These are phyloP conservation scores for Alternaria rosae DNA, from an alignment of 2,329 filamentous ascomycete species.

Conservation along the genomic window DNA sequence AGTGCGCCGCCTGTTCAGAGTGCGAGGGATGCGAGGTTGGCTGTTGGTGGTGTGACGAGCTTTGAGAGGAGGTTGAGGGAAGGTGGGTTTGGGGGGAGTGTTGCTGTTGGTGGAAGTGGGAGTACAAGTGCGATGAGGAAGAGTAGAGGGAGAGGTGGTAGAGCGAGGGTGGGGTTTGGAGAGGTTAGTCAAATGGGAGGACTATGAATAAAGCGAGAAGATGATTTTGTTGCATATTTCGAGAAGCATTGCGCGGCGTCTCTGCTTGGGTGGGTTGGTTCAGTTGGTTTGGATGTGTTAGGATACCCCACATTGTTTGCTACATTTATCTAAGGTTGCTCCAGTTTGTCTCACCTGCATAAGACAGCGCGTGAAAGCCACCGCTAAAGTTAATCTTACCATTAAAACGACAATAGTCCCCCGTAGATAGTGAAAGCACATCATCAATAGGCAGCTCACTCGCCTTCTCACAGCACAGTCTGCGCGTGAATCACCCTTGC, in stretches of 20 bases:
- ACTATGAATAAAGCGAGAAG: background rate
- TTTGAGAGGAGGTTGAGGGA: constrained; percentile 43
- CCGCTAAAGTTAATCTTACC: too few relatives aligned
- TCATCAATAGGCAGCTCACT: background rate
- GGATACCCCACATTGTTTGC: constrained; percentile 8
- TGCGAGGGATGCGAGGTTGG: background rate
- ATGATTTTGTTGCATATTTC: background rate
- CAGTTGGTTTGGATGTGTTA: constrained; percentile 1
- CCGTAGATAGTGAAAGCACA: background rate
- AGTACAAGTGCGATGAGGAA: background rate
- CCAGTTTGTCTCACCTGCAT: background rate
- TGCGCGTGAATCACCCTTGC: background rate
- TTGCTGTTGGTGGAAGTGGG: constrained; percentile 8
- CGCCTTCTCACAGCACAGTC: background rate
- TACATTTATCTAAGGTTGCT: background rate
- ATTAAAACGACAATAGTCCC: too few relatives aligned
- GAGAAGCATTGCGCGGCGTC: background rate
- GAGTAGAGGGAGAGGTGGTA: background rate
- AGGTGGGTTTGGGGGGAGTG: constrained; percentile 35
- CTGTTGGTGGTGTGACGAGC: constrained; percentile 34
- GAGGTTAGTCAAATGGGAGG: constrained; percentile 15
- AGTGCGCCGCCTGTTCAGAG: constrained; percentile 41
- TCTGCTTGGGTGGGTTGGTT: background rate
- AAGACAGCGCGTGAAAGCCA: background rate
- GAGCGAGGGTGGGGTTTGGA: constrained; percentile 8